Conservation (phyloP, 352 stramenopile genomes). For the Phytopythium sindhum region DNA sequence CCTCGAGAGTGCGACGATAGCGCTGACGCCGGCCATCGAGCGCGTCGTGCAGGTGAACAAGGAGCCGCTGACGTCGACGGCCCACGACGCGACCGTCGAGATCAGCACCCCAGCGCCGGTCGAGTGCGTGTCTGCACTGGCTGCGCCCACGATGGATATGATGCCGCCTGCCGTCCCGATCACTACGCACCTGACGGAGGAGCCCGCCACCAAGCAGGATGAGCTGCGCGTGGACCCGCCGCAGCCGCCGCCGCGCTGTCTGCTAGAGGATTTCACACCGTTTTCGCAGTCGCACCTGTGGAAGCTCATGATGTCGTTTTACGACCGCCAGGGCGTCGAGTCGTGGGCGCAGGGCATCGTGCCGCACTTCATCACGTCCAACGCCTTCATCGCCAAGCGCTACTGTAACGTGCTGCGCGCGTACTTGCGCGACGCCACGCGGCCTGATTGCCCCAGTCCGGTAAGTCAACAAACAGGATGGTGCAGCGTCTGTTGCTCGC, state of each 20-base stretch:
- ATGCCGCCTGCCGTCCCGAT: constrained; percentile 5
- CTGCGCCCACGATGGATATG: not conserved
- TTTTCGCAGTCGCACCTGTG: constrained; percentile 90
- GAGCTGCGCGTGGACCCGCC: constrained; percentile 35
- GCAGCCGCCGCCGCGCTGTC: constrained; percentile 40
- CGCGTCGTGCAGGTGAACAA: constrained; percentile 2
- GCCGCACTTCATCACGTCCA: constrained; percentile 96
- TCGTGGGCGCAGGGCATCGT: constrained; percentile 93
- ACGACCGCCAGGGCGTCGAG: constrained; percentile 79
- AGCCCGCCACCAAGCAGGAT: constrained; percentile 32
- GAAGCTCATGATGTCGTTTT: constrained; percentile 96
- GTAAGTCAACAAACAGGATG: constrained; percentile 3
- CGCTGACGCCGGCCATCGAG: constrained; percentile 1
- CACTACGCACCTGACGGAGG: not conserved
- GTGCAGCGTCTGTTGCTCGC: not conserved
- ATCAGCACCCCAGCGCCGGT: not conserved
- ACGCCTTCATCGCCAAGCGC: constrained; percentile 92
- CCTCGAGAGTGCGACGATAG: not conserved
- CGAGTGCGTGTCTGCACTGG: not conserved
- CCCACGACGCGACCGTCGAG: not conserved
- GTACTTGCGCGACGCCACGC: constrained; percentile 62
- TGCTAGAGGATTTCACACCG: constrained; percentile 88
- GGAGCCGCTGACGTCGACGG: not conserved
- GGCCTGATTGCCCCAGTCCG: constrained; percentile 25
- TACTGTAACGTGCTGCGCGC: constrained; percentile 77